These are phyloP conservation scores for Adansonia madagascariensis DNA, from an alignment of 441 rosid genomes.

Conservation along the genomic window DNA sequence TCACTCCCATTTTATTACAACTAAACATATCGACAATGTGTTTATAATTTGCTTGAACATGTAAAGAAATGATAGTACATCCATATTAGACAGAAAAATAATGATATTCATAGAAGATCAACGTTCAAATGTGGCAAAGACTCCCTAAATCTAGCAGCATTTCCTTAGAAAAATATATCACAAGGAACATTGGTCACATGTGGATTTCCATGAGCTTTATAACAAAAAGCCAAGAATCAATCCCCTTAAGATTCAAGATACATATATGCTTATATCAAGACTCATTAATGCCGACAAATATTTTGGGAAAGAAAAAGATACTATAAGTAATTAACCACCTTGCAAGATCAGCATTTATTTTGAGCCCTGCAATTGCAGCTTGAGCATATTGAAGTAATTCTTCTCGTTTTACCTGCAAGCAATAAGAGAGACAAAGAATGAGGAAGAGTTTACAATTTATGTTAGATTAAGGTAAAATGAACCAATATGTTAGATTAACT, in stretches of 20 bases:
- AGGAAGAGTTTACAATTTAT: constrained; percentile 14
- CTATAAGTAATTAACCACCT: constrained; percentile 50
- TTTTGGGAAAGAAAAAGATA: not conserved
- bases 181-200: not conserved
- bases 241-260: constrained; percentile 2
- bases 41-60: not conserved
- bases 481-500: not conserved
- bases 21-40: not conserved
- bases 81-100: constrained; percentile 6
- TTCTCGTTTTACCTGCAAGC: constrained; percentile 70
- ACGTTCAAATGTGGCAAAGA: constrained; percentile 9
- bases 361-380: constrained; percentile 82
- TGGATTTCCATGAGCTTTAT: not conserved
- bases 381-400: constrained; percentile 88
- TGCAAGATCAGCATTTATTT: constrained; percentile 65
- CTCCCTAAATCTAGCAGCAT: not conserved
- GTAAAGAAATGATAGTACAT: not conserved
- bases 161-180: not conserved
- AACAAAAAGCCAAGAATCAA: constrained; percentile 17
- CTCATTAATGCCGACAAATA: not conserved
- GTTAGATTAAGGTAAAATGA: constrained; percentile 18
- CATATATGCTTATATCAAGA: not conserved
- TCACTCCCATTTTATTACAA: not conserved
- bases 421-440: constrained; percentile 25
- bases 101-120: not conserved